Evolutionary conservation across 202 grass and related monocot species (phyloP).

Genomic region (Schoenoplectus triqueter): DNA sequence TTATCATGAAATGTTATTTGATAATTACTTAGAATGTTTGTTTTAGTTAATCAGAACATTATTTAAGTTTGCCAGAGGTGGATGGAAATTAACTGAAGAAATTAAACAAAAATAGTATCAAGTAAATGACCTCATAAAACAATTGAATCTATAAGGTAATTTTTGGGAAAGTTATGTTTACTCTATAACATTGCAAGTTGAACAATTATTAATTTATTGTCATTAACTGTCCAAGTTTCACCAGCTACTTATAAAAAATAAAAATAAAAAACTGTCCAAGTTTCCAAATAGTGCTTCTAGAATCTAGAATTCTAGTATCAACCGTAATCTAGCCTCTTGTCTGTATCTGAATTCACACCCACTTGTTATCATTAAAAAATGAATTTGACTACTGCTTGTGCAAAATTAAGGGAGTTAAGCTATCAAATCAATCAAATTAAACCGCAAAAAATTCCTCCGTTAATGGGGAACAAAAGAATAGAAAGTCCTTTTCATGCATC

Average conservation of each 20-base stretch:
- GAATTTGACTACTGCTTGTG: neutral
- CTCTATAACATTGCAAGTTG: neutral
- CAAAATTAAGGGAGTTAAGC: constrained; percentile 20
- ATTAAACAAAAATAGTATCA: neutral
- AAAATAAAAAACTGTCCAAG: neutral
- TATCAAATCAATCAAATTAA: constrained; percentile 40
- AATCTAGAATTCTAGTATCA: constrained; percentile 9
- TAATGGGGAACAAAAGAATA: constrained; percentile 32
- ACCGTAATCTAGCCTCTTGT: neutral
- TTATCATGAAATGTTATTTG: neutral
- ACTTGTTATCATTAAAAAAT: neutral
- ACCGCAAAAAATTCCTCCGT: neutral
- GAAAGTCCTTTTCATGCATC: constrained; percentile 32
- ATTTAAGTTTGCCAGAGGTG: neutral
- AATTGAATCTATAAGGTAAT: neutral
- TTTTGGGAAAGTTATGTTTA: neutral
- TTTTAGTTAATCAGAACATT: neutral
- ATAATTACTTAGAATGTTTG: neutral
- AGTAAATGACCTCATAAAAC: neutral
- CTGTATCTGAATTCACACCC: constrained; percentile 13
- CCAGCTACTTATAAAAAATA: no score
- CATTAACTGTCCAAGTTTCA: no score
- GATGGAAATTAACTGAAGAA: neutral
- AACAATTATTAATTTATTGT: neutral
- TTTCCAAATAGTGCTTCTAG: neutral